Base-by-base conservation (phyloP, 148 eudicot genomes). In the Salicornia ramosissima region DNA sequence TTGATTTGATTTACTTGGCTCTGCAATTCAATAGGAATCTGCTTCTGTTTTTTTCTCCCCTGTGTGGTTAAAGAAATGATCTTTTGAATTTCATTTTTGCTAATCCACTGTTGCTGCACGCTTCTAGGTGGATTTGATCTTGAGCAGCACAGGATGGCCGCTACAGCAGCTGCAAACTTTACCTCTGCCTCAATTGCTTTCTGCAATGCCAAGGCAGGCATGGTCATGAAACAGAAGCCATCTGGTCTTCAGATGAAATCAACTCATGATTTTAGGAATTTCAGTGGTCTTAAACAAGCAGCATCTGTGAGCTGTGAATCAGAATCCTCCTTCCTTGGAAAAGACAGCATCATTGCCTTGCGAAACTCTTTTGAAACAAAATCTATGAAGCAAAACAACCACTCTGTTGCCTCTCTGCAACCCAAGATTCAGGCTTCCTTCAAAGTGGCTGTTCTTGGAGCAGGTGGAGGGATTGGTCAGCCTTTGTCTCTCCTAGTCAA, bases 381-480 rank as follows among this genome's bases (percentile, higher is more conserved):
- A 69, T 33, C 77, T 3, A 21, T 63, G 69, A 73, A 55, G 5
- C 66, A 68, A 55, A 62, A 54, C 64, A 22, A 19, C 16, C 69
- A 42, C 19, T 61, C 71, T 39, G 18, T 45, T 15, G 66, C 64
- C 14, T 31, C 19, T 72, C 19, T 68, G 29, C 80, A 67, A 50
- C 76, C 80, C 16, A 78, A 68, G 71, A 34, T 65, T 73, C 40
- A 72, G 36, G 77, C 77, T 15, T 73, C 81, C 25, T 73, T 63
- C 61, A 89, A 91, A 76, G 97, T 91, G n/a, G 92, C 96, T 28
- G 47, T 91, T 71, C 96, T 91, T 64, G 97, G 97, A 77, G 97
- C 97, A 57, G 85, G 80, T 67, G 97, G 96, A 13, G 91, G 97
- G 26, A 89, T 91, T 5, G 97, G 97, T 33, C 97, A 91, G 70